Percentiles rank a stretch among this genome's conserved stretches.
Evolutionary conservation across 2,329 filamentous ascomycete genomes (phyloP).

Genomic region (Colletotrichum zoysiae): DNA sequence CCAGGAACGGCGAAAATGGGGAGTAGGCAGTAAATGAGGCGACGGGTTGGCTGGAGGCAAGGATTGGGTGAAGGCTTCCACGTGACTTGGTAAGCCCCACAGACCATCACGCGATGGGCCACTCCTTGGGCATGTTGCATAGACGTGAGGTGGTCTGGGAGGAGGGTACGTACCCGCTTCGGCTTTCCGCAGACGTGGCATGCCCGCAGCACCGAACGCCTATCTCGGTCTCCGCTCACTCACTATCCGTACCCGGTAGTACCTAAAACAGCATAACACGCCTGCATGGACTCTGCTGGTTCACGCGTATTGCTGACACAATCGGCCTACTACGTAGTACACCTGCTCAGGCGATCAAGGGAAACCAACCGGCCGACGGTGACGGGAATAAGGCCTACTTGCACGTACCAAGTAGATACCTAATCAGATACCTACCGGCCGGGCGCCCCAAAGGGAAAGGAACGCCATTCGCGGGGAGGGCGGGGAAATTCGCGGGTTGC

Average conservation of each 20-base stretch:
- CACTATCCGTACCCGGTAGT: neutral
- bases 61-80: conserved; percentile 36
- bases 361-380: neutral
- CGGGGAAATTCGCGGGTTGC: neutral
- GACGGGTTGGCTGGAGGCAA: conserved; percentile 39
- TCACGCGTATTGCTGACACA: conserved; percentile 3
- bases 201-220: conserved; percentile 24
- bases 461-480: neutral
- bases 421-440: no score
- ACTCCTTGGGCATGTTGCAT: conserved; percentile 36
- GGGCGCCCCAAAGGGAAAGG: conserved; percentile 2
- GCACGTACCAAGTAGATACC: neutral
- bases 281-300: conserved; percentile 22
- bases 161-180: conserved; percentile 30
- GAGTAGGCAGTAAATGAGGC: conserved; percentile 44
- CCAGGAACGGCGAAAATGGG: conserved; percentile 42
- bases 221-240: conserved; percentile 32
- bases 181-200: conserved; percentile 38
- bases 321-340: neutral
- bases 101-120: conserved; percentile 37
- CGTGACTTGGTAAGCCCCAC: conserved; percentile 30
- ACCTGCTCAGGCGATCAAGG: neutral
- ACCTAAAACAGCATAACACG: conserved; percentile 4
- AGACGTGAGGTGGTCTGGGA: neutral
- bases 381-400: neutral